Evolutionary conservation across 495 filamentous ascomycete species (phyloP).

Genomic region (Tuber borchii): DNA sequence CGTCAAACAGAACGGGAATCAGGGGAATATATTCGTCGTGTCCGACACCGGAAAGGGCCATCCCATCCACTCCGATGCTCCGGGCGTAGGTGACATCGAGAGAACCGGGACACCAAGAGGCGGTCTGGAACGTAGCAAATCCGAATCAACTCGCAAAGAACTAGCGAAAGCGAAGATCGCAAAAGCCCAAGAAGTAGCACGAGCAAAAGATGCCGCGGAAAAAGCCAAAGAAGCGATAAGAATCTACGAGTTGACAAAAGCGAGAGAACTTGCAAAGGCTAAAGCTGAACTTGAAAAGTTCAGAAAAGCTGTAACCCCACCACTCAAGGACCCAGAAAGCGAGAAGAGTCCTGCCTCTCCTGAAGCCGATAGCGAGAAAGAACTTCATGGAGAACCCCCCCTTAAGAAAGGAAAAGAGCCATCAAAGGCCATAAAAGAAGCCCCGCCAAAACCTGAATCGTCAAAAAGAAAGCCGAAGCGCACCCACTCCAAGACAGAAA

Average conservation of each 20-base stretch:
- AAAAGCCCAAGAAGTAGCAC: not conserved
- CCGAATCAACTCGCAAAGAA: not conserved
- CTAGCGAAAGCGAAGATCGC: slow-evolving; percentile 1
- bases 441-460: not conserved
- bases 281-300: not conserved
- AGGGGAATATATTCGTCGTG: slow-evolving; percentile 22
- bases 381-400: not conserved
- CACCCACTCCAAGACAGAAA: slow-evolving; percentile 5
- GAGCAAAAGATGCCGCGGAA: slow-evolving; percentile 13
- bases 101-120: not conserved
- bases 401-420: slow-evolving; percentile 6
- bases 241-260: not conserved
- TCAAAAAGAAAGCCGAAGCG: not conserved
- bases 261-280: not conserved
- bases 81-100: not conserved
- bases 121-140: not conserved
- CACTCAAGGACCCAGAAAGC: slow-evolving; percentile 1
- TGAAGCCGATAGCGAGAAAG: slow-evolving; percentile 14
- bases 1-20: slow-evolving; percentile 23
- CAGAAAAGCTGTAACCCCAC: not conserved
- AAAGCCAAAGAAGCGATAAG: slow-evolving; percentile 16
- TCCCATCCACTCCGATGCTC: not conserved
- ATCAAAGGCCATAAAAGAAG: not conserved
- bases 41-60: slow-evolving; percentile 18
- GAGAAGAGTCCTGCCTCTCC: slow-evolving; percentile 6